These are phyloP conservation scores for Umbellularia californica DNA, from an alignment of 164 flowering plant species.

Conservation along the genomic window DNA sequence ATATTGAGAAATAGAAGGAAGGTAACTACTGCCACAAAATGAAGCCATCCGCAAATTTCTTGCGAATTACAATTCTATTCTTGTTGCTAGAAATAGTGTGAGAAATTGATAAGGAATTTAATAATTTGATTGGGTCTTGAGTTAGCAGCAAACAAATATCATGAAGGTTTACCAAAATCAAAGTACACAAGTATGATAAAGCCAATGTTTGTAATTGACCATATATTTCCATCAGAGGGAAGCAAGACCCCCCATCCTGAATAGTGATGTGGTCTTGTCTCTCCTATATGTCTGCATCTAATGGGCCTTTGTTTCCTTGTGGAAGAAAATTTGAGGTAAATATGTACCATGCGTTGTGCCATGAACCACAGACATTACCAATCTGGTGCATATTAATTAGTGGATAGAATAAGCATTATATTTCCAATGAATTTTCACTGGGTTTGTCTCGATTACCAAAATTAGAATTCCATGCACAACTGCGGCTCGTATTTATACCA, in stretches of 20 bases:
- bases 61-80: too few species aligned
- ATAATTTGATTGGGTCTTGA: too few species aligned
- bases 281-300: neutral
- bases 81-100: too few species aligned
- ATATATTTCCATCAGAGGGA: neutral
- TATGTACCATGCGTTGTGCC: neutral
- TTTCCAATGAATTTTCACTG: neutral
- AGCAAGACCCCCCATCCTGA: neutral
- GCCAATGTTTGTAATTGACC: too few species aligned
- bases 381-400: neutral
- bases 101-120: too few species aligned
- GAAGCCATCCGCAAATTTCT: too few species aligned
- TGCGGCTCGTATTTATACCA: neutral
- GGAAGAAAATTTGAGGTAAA: neutral
- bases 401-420: neutral
- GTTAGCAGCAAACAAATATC: too few species aligned
- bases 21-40: too few species aligned
- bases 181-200: too few species aligned
- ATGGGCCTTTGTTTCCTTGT: neutral
- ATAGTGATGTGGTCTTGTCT: neutral
- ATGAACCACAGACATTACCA: neutral
- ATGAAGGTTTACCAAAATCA: too few species aligned
- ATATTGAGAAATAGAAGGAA: too few species aligned
- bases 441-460: neutral
- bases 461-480: neutral